Conservation (phyloP, 345 rosid species). For the Hibiscus mutabilis region DNA sequence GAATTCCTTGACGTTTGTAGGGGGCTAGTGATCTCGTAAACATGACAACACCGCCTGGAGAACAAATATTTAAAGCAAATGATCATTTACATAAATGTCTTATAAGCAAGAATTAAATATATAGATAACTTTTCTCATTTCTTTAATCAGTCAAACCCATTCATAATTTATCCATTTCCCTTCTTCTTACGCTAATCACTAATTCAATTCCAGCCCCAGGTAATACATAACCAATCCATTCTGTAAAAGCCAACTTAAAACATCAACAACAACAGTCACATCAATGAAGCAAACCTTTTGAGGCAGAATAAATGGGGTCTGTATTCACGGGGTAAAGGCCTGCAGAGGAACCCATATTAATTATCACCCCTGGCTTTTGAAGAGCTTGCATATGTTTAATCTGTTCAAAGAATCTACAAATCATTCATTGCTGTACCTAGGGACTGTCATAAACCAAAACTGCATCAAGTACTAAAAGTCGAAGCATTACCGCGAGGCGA, state of each 20-base stretch:
- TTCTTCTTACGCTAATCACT: background rate
- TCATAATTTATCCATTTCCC: background rate
- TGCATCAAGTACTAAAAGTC: background rate
- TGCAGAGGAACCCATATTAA: constrained; percentile 80
- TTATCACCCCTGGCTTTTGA: constrained; percentile 80
- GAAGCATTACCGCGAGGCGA: constrained; percentile 53
- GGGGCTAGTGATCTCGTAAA: constrained; percentile 76
- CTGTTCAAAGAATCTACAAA: constrained; percentile 34
- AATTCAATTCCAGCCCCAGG: background rate
- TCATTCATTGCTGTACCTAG: constrained; percentile 4
- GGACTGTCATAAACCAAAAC: background rate
- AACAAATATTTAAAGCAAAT: constrained; percentile 10
- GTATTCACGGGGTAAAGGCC: constrained; percentile 66
- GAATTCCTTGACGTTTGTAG: constrained; percentile 59
- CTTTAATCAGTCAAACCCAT: no score
- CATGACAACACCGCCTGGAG: constrained; percentile 68
- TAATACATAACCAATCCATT: background rate
- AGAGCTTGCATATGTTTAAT: constrained; percentile 60
- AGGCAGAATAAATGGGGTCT: constrained; percentile 67
- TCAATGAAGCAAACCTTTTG: constrained; percentile 54
- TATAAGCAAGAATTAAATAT: constrained; percentile 8
- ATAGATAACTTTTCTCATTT: no score
- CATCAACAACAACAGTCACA: background rate
- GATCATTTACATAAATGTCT: background rate
- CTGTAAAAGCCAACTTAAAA: background rate